phyloP scores from a whole-genome alignment of 2,329 filamentous ascomycete genomes.

The Lachnum nothofagi region DNA sequence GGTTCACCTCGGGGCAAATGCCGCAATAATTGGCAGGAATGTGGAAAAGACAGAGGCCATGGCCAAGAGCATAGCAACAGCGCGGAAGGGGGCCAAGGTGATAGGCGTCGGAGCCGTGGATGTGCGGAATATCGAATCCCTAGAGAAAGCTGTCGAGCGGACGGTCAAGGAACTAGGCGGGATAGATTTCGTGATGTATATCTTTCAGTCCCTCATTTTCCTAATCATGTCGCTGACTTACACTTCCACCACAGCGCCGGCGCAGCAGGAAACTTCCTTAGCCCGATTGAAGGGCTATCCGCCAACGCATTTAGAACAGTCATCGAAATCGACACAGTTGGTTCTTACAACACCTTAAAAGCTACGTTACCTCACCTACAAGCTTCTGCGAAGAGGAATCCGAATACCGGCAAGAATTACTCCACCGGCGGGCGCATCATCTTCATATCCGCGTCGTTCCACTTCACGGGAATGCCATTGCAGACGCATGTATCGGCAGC shows the following conservation, averaged over 20 bases:
- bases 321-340: conserved; percentile 92
- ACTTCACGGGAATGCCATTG: conserved; percentile 79
- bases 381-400: conserved; percentile 59
- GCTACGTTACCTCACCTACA: conserved; percentile 79
- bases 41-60: conserved; percentile 77
- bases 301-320: conserved; percentile 91
- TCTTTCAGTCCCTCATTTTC: conserved; percentile 32
- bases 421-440: conserved; percentile 73
- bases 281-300: conserved; percentile 74
- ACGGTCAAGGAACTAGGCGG: conserved; percentile 78
- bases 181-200: conserved; percentile 95
- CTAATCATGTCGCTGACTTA: not conserved
- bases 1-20: conserved; percentile 85
- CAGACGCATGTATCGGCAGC: conserved; percentile 88
- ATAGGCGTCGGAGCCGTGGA: conserved; percentile 77
- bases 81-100: conserved; percentile 73
- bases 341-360: conserved; percentile 92
- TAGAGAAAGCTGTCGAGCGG: conserved; percentile 69
- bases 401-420: conserved; percentile 55
- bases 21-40: conserved; percentile 89
- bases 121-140: conserved; percentile 67
- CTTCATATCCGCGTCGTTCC: conserved; percentile 84
- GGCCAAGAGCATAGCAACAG: conserved; percentile 76
- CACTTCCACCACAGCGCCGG: conserved; percentile 58
- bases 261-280: conserved; percentile 92